These are phyloP conservation scores for Acacia acuminata DNA, from an alignment of 306 rosid genomes.

Conservation along the genomic window DNA sequence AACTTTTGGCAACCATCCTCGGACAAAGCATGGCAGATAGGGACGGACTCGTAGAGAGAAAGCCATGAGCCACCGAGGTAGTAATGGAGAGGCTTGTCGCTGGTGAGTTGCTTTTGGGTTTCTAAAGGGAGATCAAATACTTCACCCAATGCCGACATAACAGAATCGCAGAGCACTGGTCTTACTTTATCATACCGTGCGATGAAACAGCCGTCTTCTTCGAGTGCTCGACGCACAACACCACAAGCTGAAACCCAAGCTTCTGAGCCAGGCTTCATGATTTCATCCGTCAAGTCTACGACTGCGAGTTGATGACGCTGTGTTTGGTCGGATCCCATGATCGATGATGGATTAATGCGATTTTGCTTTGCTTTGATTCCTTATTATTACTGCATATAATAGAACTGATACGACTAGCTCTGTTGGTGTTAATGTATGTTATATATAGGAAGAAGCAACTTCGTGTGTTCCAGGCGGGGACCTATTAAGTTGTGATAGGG, in stretches of 20 bases:
- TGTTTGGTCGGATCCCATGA: constrained; percentile 40
- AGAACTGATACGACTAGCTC: too few relatives aligned
- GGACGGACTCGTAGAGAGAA: constrained; percentile 48
- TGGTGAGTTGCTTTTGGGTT: constrained; percentile 28
- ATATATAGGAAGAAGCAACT: too few relatives aligned
- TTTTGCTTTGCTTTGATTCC: background rate
- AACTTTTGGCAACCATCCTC: constrained; percentile 34
- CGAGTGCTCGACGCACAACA: constrained; percentile 28
- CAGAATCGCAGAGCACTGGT: constrained; percentile 32
- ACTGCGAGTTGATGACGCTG: constrained; percentile 17
- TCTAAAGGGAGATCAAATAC: constrained; percentile 38
- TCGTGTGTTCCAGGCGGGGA: too few relatives aligned
- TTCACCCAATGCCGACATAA: constrained; percentile 22
- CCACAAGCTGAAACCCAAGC: constrained; percentile 41
- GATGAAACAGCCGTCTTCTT: constrained; percentile 42
- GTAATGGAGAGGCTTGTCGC: constrained; percentile 40
- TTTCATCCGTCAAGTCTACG: constrained; percentile 33
- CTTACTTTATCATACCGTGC: constrained; percentile 31
- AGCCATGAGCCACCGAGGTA: constrained; percentile 36
- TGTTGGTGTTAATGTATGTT: too few relatives aligned
- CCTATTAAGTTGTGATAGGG: too few relatives aligned
- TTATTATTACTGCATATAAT: too few relatives aligned
- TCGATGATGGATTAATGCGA: background rate
- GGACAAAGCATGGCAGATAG: constrained; percentile 27
- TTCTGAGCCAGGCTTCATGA: constrained; percentile 39